Evolutionary conservation across 208 protist species (phyloP), one percentile per base, ranked within the genome.

Genomic region (Leishmania aethiopica): DNA sequence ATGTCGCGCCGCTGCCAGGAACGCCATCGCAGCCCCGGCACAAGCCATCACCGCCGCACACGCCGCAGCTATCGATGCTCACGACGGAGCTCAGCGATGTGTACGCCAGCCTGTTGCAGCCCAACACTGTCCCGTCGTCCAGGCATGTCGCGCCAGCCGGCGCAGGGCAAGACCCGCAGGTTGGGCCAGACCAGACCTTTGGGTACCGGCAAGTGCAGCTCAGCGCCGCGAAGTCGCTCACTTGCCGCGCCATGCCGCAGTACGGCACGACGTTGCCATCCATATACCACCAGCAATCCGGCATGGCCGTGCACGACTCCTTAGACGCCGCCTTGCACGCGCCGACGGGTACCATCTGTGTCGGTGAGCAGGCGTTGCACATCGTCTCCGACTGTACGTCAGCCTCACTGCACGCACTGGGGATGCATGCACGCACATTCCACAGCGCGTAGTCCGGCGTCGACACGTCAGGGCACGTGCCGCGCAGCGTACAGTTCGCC

Each of bases 11-110:
- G 64, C 86, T 93, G 47, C 75, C 81, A 1, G 83, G 75, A 28
- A 92, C 76, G 59, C 91, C 91, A 73, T 93, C 91, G 77, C 91
- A 94, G 47, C 89, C 91, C 22, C 67, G 66, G 69, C 90, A 93
- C 64, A 80, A 55, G 69, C 83, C 88, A 49, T 89, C 77, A 37
- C 91, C 91, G 53, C 89, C 91, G 66, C 91, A 94, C 64, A 88
- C 78, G 25, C 89, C 88, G 49, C 91, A 94, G 42, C 15, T 13
- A 67, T 94, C 91, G 22, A 45, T 78, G 51, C 66, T 57, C 55
- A 80, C 66, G 45, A 83, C 83, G 40, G 72, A 25, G 6, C 28
- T 17, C 35, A 72, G 51, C 2, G 60, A 62, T 17, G 15, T 45
- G 73, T 83, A 84, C n/a, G 22, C 45, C 42, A 85, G n/a, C 22